phyloP scores from a whole-genome alignment of 805 yeast genomes.

The Clavispora asparagi region DNA sequence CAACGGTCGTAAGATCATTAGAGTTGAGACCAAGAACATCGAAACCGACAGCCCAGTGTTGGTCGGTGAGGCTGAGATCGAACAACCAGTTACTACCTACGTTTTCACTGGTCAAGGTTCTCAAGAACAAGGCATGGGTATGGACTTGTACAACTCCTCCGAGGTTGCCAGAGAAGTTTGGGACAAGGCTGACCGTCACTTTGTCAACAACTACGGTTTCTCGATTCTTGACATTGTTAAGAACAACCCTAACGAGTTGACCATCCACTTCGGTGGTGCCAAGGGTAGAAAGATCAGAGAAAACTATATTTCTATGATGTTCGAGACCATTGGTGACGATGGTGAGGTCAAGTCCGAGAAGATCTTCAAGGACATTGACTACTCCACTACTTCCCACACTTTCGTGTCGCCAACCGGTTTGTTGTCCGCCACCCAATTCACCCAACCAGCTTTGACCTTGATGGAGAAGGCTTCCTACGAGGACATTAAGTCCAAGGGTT shows the following conservation, averaged over 20 bases:
- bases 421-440: conserved; percentile 95
- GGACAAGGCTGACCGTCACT: conserved; percentile 96
- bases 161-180: conserved; percentile 92
- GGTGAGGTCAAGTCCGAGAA: conserved; percentile 85
- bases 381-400: conserved; percentile 76
- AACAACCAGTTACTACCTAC: conserved; percentile 94
- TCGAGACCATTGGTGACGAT: conserved; percentile 84
- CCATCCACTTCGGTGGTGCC: conserved; percentile 97
- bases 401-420: conserved; percentile 92
- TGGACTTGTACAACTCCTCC: conserved; percentile 90
- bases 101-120: conserved; percentile 99
- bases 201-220: conserved; percentile 91
- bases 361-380: conserved; percentile 89
- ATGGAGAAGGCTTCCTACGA: conserved; percentile 99
- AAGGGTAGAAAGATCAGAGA: conserved; percentile 92
- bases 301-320: conserved; percentile 94
- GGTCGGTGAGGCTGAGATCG: conserved; percentile 96
- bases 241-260: conserved; percentile 92
- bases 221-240: conserved; percentile 92
- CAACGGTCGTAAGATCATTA: conserved; percentile 95
- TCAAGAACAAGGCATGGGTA: conserved; percentile 99
- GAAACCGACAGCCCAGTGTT: conserved; percentile 76
- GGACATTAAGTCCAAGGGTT: conserved; percentile 93
- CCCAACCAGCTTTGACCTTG: conserved; percentile 97
- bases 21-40: conserved; percentile 81